Evolutionary conservation across 1,284 basidiomycete species (phyloP).

Genomic region (Amylostereum areolatum): DNA sequence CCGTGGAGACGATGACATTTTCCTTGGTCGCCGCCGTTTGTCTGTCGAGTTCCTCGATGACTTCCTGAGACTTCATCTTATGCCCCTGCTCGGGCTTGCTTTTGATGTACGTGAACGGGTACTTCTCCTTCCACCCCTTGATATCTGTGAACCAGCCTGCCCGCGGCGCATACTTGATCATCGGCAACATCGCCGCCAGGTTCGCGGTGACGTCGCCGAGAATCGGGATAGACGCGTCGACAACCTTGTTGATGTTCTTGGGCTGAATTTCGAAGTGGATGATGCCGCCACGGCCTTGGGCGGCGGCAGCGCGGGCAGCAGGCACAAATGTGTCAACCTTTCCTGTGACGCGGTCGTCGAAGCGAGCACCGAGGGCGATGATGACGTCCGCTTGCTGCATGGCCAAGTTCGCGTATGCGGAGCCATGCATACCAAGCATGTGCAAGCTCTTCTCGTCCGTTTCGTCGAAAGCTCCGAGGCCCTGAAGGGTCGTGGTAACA

Average conservation of each 20-base stretch:
- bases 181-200: constrained; percentile 75
- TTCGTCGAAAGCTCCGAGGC: constrained; percentile 95
- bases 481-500: constrained; percentile 95
- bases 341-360: constrained; percentile 98
- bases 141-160: constrained; percentile 82
- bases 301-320: constrained; percentile 82
- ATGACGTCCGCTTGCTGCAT: constrained; percentile 98
- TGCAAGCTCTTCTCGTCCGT: constrained; percentile 82
- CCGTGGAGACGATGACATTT: constrained; percentile 85
- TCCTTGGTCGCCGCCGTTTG: constrained; percentile 74
- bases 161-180: constrained; percentile 64
- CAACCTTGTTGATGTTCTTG: constrained; percentile 99
- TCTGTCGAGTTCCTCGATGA: constrained; percentile 86
- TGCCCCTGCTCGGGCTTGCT: constrained; percentile 48
- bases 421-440: constrained; percentile 99
- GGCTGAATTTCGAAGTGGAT: constrained; percentile 99
- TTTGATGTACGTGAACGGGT: constrained; percentile 87
- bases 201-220: constrained; percentile 91
- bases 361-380: constrained; percentile 93
- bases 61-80: constrained; percentile 94
- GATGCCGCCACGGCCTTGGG: constrained; percentile 87
- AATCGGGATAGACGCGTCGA: constrained; percentile 91
- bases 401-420: constrained; percentile 94
- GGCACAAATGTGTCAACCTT: constrained; percentile 90
- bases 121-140: constrained; percentile 79